Percentiles rank a stretch among this genome's conserved stretches.
These are phyloP conservation scores for Sarocladium strictum DNA, from an alignment of 2,329 filamentous ascomycete genomes.

Conservation along the genomic window DNA sequence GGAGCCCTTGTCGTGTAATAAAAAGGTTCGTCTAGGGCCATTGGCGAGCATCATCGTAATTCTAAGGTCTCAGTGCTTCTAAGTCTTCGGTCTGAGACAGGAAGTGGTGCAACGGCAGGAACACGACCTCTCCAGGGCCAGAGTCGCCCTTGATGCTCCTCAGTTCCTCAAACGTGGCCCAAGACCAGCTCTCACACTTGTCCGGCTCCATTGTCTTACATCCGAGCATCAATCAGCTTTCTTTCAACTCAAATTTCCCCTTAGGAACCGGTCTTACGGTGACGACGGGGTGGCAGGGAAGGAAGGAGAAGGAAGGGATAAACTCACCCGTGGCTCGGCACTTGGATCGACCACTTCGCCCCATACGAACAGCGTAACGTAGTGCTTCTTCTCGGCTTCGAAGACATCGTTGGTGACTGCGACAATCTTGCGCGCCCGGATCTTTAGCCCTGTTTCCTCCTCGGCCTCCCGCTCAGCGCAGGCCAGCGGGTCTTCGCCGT, in stretches of 20 bases:
- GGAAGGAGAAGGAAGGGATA: background rate
- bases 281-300: background rate
- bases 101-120: slow-evolving; percentile 26
- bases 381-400: slow-evolving; percentile 55
- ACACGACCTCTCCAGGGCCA: slow-evolving; percentile 19
- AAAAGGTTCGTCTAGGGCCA: background rate
- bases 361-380: slow-evolving; percentile 65
- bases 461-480: slow-evolving; percentile 62
- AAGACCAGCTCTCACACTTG: slow-evolving; percentile 47
- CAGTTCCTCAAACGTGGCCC: slow-evolving; percentile 40
- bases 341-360: slow-evolving; percentile 41
- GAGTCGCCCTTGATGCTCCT: slow-evolving; percentile 19
- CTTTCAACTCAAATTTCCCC: background rate
- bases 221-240: background rate
- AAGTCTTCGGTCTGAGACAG: slow-evolving; percentile 19
- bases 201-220: slow-evolving; percentile 36
- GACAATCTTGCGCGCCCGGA: slow-evolving; percentile 47
- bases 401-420: slow-evolving; percentile 66
- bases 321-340: slow-evolving; percentile 47
- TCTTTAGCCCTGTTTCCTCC: slow-evolving; percentile 63
- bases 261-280: background rate
- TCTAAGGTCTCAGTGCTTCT: slow-evolving; percentile 14
- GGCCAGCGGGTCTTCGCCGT: slow-evolving; percentile 52
- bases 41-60: background rate
- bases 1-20: background rate